Conservation (phyloP, 805 yeast species). For the Myxozyma geophila region DNA sequence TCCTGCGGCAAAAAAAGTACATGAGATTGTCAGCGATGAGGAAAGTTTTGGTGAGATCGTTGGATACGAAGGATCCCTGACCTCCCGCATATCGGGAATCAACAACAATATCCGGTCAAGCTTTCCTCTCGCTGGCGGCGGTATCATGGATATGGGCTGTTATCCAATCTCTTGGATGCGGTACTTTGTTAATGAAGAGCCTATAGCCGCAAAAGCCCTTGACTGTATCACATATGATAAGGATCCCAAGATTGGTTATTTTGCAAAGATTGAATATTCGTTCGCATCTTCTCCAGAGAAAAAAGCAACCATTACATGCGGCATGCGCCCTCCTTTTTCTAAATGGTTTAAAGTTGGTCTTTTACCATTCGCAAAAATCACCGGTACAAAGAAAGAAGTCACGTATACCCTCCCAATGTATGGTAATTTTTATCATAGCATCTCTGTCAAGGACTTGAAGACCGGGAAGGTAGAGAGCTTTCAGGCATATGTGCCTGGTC, state of each 20-base stretch:
- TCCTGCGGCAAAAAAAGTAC: slow-evolving; percentile 24
- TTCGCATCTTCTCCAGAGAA: slow-evolving; percentile 18
- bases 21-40: slow-evolving; percentile 19
- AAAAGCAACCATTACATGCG: slow-evolving; percentile 16
- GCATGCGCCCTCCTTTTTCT: slow-evolving; percentile 19
- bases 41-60: slow-evolving; percentile 30
- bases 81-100: neutral
- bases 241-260: slow-evolving; percentile 23
- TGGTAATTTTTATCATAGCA: slow-evolving; percentile 25
- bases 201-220: slow-evolving; percentile 16
- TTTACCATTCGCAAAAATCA: slow-evolving; percentile 17
- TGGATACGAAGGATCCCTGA: slow-evolving; percentile 18
- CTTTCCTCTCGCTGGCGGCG: slow-evolving; percentile 6
- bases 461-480: slow-evolving; percentile 18
- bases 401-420: slow-evolving; percentile 20
- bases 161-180: slow-evolving; percentile 37
- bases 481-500: slow-evolving; percentile 15
- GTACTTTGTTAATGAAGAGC: slow-evolving; percentile 22
- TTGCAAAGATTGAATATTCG: slow-evolving; percentile 16
- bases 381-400: slow-evolving; percentile 26
- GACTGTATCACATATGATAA: neutral
- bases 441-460: slow-evolving; percentile 22
- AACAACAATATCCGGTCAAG: slow-evolving; percentile 19
- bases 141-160: slow-evolving; percentile 31
- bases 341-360: slow-evolving; percentile 18